Conservation (phyloP, 371 early-diverging fungal genomes). For the Smittium culicis region DNA sequence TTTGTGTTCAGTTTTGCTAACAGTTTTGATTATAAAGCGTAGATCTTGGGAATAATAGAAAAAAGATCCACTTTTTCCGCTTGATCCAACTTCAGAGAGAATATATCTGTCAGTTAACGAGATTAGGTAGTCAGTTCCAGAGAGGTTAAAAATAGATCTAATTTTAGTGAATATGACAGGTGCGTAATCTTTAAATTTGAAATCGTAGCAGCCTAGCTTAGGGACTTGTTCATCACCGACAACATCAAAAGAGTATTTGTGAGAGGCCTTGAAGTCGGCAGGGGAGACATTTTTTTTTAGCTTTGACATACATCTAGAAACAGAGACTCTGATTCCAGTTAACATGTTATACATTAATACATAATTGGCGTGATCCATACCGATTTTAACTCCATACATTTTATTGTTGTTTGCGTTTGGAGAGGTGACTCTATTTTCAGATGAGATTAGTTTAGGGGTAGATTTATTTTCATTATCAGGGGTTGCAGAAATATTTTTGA, state of each 20-base stretch:
- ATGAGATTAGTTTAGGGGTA: conserved; percentile 15
- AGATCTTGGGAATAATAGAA: conserved; percentile 95
- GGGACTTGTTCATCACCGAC: conserved; percentile 90
- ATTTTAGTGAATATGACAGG: conserved; percentile 91
- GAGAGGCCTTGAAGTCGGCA: conserved; percentile 70
- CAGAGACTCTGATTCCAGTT: conserved; percentile 78
- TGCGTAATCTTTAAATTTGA: conserved; percentile 96
- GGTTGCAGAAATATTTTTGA: no score
- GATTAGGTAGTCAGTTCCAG: conserved; percentile 89
- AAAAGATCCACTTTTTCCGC: conserved; percentile 90
- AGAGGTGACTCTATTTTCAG: conserved; percentile 22
- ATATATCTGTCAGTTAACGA: conserved; percentile 93
- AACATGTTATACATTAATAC: conserved; percentile 96
- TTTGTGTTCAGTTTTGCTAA: conserved; percentile 85
- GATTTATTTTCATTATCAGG: no score
- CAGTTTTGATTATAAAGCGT: conserved; percentile 95
- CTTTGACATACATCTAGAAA: conserved; percentile 76
- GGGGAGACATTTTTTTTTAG: conserved; percentile 48
- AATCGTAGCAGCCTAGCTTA: conserved; percentile 77
- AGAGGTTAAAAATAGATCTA: conserved; percentile 74
- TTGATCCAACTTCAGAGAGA: conserved; percentile 83
- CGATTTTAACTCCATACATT: conserved; percentile 27
- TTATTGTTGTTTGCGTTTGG: conserved; percentile 21
- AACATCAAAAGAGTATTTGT: conserved; percentile 83
- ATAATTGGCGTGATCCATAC: conserved; percentile 51